Evolutionary conservation across 176 grass and related monocot species (phyloP), one percentile per base, ranked within the genome.

Genomic region (Chloris gayana): DNA sequence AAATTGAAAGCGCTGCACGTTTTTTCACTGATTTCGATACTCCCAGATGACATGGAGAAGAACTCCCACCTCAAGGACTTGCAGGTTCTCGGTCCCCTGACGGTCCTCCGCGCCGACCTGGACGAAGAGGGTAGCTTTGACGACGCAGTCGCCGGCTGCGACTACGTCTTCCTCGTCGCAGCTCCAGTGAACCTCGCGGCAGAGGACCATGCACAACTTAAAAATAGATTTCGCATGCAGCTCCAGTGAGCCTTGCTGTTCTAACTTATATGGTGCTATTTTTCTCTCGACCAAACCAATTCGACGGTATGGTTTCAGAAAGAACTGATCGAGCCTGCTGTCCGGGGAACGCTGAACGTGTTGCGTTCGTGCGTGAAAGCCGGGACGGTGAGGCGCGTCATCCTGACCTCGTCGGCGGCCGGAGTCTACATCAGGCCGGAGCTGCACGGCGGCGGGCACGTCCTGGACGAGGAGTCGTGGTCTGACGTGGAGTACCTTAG

Each of bases 401-500:
- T 97, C 71, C 65, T 94, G 29, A 97, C 94, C 13, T 97, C 88
- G 1, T 93, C 91, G 50, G 78, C 31, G 17, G 60, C 84, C 0
- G 73, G 27, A 1, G 75, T 97, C 14, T 84, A 70, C 42, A 31
- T 66, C 26, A 74, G 78, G 65, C 73, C 83, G 38, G 41, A 44
- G 1, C 70, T 86, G 62, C 8, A 59, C 0, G 83, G 74, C 22
- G 54, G 62, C 31, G 83, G 29, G 11, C 76, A 66, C 13, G 76
- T 67, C 0, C 62, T 78, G 21, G 76, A 33, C 42, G 61, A 78
- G 29, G 27, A 9, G 3, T 78, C 84, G 0, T 97, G 88, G 91
- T 93, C 94, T 1, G 91, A 97, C 42, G 37, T 93, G 22, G 84
- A 87, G 8, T 91, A 73, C 46, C 87, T 97, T 7, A 82, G 14